Evolutionary conservation across 441 rosid genomes (phyloP).

Genomic region (Hura crepitans): DNA sequence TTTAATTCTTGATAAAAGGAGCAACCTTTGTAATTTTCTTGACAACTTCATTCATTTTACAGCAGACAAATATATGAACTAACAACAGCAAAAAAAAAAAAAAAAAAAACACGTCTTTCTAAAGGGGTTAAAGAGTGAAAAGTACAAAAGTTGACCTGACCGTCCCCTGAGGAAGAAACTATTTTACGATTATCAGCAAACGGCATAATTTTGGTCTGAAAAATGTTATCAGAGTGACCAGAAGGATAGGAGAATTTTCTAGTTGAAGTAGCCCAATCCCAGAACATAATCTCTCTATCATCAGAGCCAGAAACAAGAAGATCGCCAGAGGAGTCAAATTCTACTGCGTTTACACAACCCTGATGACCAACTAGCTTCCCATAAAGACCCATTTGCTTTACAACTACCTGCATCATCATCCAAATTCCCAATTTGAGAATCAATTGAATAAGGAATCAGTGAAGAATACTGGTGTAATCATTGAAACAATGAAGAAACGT

Average conservation of each 20-base stretch:
- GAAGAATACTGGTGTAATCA: not conserved
- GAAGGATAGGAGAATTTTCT: slow-evolving; percentile 40
- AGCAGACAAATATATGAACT: not conserved
- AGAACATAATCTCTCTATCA: slow-evolving; percentile 50
- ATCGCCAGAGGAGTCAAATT: slow-evolving; percentile 53
- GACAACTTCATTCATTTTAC: not conserved
- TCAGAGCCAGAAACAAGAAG: slow-evolving; percentile 68
- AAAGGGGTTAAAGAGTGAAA: not conserved
- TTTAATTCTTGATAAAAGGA: not conserved
- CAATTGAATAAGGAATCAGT: slow-evolving; percentile 3
- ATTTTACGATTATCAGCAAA: slow-evolving; percentile 49
- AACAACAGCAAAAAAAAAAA: not conserved
- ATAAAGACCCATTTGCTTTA: slow-evolving; percentile 44
- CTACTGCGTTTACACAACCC: slow-evolving; percentile 63
- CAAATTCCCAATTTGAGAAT: not conserved
- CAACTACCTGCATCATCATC: slow-evolving; percentile 33
- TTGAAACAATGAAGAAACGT: not conserved
- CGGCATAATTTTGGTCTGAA: slow-evolving; percentile 61
- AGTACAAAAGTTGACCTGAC: slow-evolving; percentile 40
- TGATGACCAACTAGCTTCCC: slow-evolving; percentile 54
- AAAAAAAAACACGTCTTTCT: not conserved
- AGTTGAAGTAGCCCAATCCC: slow-evolving; percentile 46
- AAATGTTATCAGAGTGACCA: slow-evolving; percentile 56
- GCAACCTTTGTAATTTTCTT: not conserved
- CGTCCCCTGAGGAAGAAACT: slow-evolving; percentile 63